Base-by-base conservation (phyloP, 768 basidiomycete species). In the Russula sp. region DNA sequence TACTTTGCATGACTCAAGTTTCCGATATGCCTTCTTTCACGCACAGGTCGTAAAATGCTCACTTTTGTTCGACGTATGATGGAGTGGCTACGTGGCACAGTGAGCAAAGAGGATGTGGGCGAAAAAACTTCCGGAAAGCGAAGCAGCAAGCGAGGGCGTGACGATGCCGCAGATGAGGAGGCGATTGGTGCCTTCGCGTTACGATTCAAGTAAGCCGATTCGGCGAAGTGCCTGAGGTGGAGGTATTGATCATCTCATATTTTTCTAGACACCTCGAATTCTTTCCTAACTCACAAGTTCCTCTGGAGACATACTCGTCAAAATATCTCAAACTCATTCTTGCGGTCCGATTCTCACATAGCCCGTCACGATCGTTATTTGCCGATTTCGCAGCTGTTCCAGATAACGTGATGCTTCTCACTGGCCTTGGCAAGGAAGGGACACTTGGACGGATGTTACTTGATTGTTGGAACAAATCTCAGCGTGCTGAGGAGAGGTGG, bases 301-400 rank as follows among this genome's bases (percentile, higher is more conserved):
- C 98, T 57, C 77, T 89, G 52, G 84, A 91, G 65, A 86, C 85
- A 11, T 90, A 94, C 70, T 91, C 92, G 0, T 88, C 90, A 3
- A 87, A 89, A 67, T 85, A 91, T 62, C 94, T 96, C 0, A 98
- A 98, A 72, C 82, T 98, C 58, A 92, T 99, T 65, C 81, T 99
- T 20, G 93, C 94, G 0, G 89, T 96, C n/a, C 97, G 2, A 4
- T 80, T 99, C 55, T 95, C 94, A 0, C 90, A 98, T 70, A 96
- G 96, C 1, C 88, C 91, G 11, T 95, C 94, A 0, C 84, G 97
- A 52, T 80, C 84, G 36, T 74, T 98, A 3, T 98, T 99, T 73
- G 82, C 85, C n/a, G n/a, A n/a, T n/a, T n/a, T n/a, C 75, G 93
- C 94, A 3, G 80, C 85, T 8, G 82, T 88, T 5, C 84, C 88